Conservation (phyloP, 1,284 basidiomycete species). For the Vanrija sp. region DNA sequence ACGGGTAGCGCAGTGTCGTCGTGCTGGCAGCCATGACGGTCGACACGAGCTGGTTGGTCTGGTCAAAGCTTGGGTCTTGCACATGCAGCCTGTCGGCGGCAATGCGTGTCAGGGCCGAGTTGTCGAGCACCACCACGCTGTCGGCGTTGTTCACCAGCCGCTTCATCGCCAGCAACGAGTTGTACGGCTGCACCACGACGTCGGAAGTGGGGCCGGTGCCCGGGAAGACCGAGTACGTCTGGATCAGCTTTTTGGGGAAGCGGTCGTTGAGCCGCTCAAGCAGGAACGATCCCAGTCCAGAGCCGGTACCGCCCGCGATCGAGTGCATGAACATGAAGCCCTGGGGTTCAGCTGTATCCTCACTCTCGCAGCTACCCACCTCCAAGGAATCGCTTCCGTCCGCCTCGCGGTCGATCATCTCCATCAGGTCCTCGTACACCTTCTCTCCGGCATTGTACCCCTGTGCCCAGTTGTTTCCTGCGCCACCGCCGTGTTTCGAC, state of each 20-base stretch:
- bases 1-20: constrained; percentile 93
- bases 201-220: constrained; percentile 66
- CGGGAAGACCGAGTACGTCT: constrained; percentile 99
- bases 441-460: constrained; percentile 86
- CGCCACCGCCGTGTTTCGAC: constrained; percentile 92
- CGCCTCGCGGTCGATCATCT: constrained; percentile 98
- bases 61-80: constrained; percentile 87
- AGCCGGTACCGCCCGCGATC: constrained; percentile 97
- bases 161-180: constrained; percentile 88
- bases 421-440: constrained; percentile 96
- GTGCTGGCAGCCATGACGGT: constrained; percentile 72
- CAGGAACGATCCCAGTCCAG: constrained; percentile 93
- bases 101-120: constrained; percentile 87
- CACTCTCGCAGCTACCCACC: constrained; percentile 53
- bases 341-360: constrained; percentile 51
- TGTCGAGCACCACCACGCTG: constrained; percentile 95
- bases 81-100: constrained; percentile 86
- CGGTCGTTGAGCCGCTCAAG: constrained; percentile 95
- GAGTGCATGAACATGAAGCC: constrained; percentile 99
- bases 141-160: constrained; percentile 95
- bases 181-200: constrained; percentile 98
- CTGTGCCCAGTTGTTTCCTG: constrained; percentile 98
- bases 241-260: constrained; percentile 98
- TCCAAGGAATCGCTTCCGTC: constrained; percentile 97
- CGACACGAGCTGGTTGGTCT: constrained; percentile 86